A percentile compares a stretch with the other conserved stretches of the same genome.
Evolutionary conservation across 2,329 filamentous ascomycete species (phyloP).

Genomic region (Venturia aucupariae): DNA sequence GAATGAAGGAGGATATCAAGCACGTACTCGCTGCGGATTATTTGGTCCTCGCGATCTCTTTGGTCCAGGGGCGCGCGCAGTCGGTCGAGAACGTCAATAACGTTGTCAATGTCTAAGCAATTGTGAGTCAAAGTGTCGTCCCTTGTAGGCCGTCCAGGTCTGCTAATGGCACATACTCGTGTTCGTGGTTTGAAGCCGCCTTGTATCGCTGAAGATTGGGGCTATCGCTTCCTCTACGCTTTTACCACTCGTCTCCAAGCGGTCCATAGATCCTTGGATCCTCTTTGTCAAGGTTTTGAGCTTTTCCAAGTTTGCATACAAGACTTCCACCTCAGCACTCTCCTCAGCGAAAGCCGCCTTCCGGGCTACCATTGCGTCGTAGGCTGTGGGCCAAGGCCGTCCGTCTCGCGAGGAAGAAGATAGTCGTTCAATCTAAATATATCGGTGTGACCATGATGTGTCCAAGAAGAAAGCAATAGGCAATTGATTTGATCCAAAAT

Average conservation of each 20-base stretch:
- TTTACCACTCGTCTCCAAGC: constrained; percentile 80
- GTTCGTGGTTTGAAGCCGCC: constrained; percentile 77
- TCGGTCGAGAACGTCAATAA: constrained; percentile 78
- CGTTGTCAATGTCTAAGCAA: constrained; percentile 65
- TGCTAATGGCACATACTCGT: constrained; percentile 46
- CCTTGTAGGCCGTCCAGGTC: not conserved
- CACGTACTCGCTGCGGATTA: constrained; percentile 69
- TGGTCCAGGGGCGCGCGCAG: constrained; percentile 86
- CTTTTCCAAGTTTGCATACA: constrained; percentile 71
- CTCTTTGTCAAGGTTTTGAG: constrained; percentile 90
- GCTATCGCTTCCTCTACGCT: constrained; percentile 87
- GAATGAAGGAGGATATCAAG: constrained; percentile 17
- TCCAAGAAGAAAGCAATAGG: not conserved
- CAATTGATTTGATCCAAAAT: not conserved
- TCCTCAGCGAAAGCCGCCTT: constrained; percentile 51
- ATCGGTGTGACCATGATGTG: not conserved
- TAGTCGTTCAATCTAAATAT: not conserved
- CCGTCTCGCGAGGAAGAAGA: not conserved
- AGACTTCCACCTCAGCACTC: constrained; percentile 57
- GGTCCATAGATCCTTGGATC: constrained; percentile 77
- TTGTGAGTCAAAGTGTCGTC: constrained; percentile 5
- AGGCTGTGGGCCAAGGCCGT: not conserved
- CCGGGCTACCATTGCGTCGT: constrained; percentile 13
- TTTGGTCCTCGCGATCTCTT: constrained; percentile 82
- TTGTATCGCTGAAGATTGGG: constrained; percentile 86